Base-by-base conservation (phyloP, 2,329 filamentous ascomycete species). In the Cladophialophora chaetospira region DNA sequence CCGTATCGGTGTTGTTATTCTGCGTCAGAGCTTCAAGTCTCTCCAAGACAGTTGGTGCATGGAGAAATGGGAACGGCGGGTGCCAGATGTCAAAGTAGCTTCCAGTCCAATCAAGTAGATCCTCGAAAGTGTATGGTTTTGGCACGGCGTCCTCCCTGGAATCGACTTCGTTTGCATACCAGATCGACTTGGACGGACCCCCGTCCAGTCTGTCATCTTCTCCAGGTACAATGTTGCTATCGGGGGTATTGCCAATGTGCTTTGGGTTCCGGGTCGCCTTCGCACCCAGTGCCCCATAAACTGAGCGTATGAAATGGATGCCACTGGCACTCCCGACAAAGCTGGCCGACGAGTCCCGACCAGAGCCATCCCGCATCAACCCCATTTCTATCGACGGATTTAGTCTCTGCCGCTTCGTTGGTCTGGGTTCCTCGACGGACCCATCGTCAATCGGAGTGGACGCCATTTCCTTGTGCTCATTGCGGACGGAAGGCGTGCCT, bases 81-180 rank as follows among this genome's bases (percentile, higher is more conserved):
- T 84, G 82, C 82, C 82, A 84, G 13, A 78, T 75, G 21, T 82
- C 75, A 58, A 84, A 84, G 60, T 82, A 85, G 44, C 73, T 77
- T 46, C 72, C 73, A 4, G 78, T 79, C 76, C 79, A 82, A 3
- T 71, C 66, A 1, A 81, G 70, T 13, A 83, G 69, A 15, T 79
- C 71, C 6, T 81, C 77, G 57, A 83, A 83, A 0, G 66, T 44
- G 23, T 13, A 8, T 1, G 42, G 9, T 11, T 19, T 44, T 23
- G 42, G 64, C n/a, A 72, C 55, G 13, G 40, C 1, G 62, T 57
- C 5, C 54, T 55, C 15, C 3, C 63, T 51, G 1, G 43, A 42
- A 11, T 58, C 64, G 3, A 70, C 58, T 59, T 79, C 77, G 19
- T 76, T 63, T 0, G 67, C 47, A 19, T 69, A 70, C 70, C 75